A percentile compares a stretch with the other conserved stretches of the same genome.
phyloP scores from a whole-genome alignment of 1,139 yeast genomes.

The Sugiyamaella sp. region DNA sequence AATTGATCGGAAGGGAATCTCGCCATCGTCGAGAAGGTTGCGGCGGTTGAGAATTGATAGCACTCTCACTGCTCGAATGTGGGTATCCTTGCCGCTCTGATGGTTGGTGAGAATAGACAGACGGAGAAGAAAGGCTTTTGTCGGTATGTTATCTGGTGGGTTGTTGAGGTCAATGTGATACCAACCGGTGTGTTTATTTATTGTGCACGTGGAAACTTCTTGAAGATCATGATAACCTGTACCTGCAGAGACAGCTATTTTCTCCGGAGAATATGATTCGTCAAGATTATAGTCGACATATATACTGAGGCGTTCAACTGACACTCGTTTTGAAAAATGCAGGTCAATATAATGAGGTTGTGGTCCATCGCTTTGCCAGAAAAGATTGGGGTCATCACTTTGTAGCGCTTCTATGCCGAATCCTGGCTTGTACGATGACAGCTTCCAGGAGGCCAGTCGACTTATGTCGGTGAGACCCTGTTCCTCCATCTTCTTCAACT shows the following conservation, averaged over 20 bases:
- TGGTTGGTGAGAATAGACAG: conserved; percentile 78
- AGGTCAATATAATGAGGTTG: conserved; percentile 85
- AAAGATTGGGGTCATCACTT: conserved; percentile 72
- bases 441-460: conserved; percentile 81
- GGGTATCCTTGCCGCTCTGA: conserved; percentile 96
- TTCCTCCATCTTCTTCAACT: conserved; percentile 59
- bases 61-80: conserved; percentile 71
- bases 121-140: conserved; percentile 75
- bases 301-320: conserved; percentile 68
- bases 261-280: conserved; percentile 91
- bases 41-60: conserved; percentile 42
- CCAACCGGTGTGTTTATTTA: conserved; percentile 87
- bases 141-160: conserved; percentile 53
- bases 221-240: conserved; percentile 82
- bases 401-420: conserved; percentile 70
- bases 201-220: conserved; percentile 67
- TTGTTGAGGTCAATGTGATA: conserved; percentile 68
- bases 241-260: conserved; percentile 74
- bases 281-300: conserved; percentile 70
- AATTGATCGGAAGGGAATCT: conserved; percentile 40
- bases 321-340: conserved; percentile 78
- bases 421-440: conserved; percentile 76
- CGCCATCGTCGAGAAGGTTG: conserved; percentile 24
- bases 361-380: conserved; percentile 97
- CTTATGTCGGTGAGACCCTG: conserved; percentile 73